phyloP scores from a whole-genome alignment of 176 grass and related monocot genomes.

The Carex myosuroides region DNA sequence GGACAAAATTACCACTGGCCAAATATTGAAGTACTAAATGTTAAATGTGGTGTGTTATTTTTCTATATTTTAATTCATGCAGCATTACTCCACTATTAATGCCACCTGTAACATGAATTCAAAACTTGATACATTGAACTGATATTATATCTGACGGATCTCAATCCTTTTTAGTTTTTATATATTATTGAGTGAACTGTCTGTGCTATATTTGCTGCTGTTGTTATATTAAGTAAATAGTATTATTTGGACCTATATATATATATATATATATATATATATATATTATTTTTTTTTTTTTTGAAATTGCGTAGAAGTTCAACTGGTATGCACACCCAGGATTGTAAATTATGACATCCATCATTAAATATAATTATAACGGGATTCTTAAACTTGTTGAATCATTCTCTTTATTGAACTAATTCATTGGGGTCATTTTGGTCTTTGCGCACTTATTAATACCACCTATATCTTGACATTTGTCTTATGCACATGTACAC shows the following conservation, averaged over 20 bases:
- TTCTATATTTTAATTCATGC: background rate
- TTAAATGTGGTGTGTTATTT: background rate
- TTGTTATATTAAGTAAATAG: background rate
- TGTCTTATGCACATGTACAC: background rate
- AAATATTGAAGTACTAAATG: background rate
- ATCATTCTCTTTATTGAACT: background rate
- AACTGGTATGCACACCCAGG: background rate
- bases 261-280: no score
- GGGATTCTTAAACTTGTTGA: background rate
- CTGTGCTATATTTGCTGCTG: background rate
- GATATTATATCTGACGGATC: background rate
- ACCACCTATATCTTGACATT: background rate
- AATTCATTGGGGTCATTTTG: background rate
- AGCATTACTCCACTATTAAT: background rate
- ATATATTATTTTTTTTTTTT: no score
- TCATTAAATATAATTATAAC: background rate
- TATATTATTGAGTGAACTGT: background rate
- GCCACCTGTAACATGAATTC: background rate
- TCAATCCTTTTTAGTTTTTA: background rate
- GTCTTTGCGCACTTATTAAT: background rate
- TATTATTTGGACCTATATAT: background rate
- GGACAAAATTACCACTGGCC: background rate
- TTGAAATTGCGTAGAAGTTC: background rate
- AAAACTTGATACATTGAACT: background rate
- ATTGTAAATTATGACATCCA: background rate